Evolutionary conservation across 768 basidiomycete genomes (phyloP), one percentile per base, ranked within the genome.

Genomic region (Auricularia cornea): DNA sequence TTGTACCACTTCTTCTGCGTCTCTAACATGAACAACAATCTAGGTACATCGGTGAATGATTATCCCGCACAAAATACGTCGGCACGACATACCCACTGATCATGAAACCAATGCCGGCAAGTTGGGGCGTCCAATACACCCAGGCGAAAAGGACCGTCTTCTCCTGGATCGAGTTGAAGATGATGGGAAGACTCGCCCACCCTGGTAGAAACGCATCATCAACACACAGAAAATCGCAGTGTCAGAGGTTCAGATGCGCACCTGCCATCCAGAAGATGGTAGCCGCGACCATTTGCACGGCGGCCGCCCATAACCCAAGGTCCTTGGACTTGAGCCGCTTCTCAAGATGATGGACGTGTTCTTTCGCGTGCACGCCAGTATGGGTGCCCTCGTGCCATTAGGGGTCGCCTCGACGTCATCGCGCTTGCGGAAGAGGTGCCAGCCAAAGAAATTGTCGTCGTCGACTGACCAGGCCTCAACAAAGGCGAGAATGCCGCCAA

Each of bases 111-210:
- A 71, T 72, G 41, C 86, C 86, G 23, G 86, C 68, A 11, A 87
- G 84, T 66, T 86, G 85, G 0, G 86, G 86, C 0, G 81, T 77
- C 84, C 84, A 86, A 70, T 76, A 86, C 33, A 83, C 78, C 12
- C 83, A 80, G 64, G 83, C 44, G 44, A 48, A 23, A 8, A 48
- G 23, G 44, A 18, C 44, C 6, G n/a, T 31, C 38, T 26, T 31
- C 12, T 40, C 31, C 18, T 60, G 12, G 29, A 60, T 60, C 4
- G 60, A 40, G 12, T 33, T 28, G 31, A 60, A 40, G 10, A 60
- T 40, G 20, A 33, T 14, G n/a, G 60, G 60, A 11, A 60, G 16
- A 18, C 60, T 38, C 32, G 60, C 38, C 60, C 60, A 60, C 20
- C 60, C 38, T 59, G 29, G n/a, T 59, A 14, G n/a, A n/a, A n/a